Evolutionary conservation across 148 eudicot genomes (phyloP).

Genomic region (Cornus controversa): DNA sequence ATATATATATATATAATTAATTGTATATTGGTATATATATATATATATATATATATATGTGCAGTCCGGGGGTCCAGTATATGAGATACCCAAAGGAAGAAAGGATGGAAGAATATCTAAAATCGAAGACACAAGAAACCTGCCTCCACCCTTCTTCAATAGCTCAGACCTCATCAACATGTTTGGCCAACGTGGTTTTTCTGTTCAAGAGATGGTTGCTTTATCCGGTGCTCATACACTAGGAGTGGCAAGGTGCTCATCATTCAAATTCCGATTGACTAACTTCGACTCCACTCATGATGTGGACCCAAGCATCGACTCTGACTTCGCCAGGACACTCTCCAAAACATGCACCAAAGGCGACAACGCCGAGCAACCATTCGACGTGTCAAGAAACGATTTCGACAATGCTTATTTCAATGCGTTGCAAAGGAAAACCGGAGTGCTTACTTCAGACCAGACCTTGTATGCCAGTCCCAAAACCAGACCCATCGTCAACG

Average conservation of each 20-base stretch:
- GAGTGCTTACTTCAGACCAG: constrained; percentile 76
- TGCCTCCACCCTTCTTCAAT: constrained; percentile 68
- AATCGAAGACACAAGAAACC: constrained; percentile 73
- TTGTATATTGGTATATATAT: neutral
- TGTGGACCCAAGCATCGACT: constrained; percentile 55
- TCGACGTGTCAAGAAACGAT: constrained; percentile 51
- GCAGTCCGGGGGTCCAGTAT: constrained; percentile 85
- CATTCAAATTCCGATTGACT: constrained; percentile 67
- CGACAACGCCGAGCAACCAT: constrained; percentile 74
- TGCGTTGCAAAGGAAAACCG: constrained; percentile 45
- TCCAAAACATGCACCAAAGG: constrained; percentile 60
- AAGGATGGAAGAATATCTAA: constrained; percentile 81
- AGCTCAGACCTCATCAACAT: constrained; percentile 54
- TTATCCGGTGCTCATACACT: constrained; percentile 93
- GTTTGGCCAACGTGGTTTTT: constrained; percentile 74
- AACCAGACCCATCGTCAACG: constrained; percentile 55
- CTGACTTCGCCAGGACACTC: constrained; percentile 52
- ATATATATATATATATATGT: neutral
- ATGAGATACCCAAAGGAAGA: constrained; percentile 86
- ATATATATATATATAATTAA: neutral
- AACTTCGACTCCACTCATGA: constrained; percentile 44
- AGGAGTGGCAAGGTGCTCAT: constrained; percentile 85
- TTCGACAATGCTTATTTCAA: constrained; percentile 70
- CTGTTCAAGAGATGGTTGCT: constrained; percentile 79
- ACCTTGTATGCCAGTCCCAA: constrained; percentile 49